phyloP scores from a whole-genome alignment of 768 basidiomycete genomes.

The Leucosporidium creatinivorum region DNA sequence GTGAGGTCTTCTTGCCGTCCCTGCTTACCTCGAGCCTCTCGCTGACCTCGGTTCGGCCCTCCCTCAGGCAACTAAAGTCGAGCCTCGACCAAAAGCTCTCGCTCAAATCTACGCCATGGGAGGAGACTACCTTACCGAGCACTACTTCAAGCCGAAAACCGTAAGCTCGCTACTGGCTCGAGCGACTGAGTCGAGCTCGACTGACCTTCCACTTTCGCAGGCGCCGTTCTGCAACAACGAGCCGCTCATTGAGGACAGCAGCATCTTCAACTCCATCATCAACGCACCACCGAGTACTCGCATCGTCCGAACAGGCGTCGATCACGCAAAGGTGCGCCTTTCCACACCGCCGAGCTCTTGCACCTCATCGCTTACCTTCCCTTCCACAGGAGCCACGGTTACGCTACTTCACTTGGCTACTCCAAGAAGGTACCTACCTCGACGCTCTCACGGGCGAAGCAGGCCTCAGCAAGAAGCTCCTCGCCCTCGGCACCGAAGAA shows the following conservation, averaged over 20 bases:
- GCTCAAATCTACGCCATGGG: not conserved
- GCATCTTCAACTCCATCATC: not conserved
- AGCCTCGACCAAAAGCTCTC: not conserved
- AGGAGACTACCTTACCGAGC: not conserved
- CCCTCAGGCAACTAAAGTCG: not conserved
- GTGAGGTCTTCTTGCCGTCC: not conserved
- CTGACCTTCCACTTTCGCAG: not conserved
- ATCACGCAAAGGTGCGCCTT: too few species aligned
- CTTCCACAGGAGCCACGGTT: not conserved
- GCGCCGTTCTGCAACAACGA: not conserved
- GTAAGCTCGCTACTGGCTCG: not conserved
- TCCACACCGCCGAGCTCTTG: not conserved
- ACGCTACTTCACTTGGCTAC: slow-evolving; percentile 43
- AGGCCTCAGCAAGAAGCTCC: slow-evolving; percentile 8
- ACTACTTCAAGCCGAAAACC: not conserved
- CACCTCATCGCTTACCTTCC: not conserved
- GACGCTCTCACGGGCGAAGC: slow-evolving; percentile 54
- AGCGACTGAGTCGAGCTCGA: too few species aligned
- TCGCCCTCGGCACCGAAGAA: not conserved
- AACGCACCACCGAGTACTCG: not conserved
- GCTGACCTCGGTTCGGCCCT: not conserved
- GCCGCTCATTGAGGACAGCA: not conserved
- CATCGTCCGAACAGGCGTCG: too few species aligned
- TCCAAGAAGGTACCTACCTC: slow-evolving; percentile 54
- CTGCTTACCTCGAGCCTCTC: not conserved